Conservation (phyloP, 352 stramenopile species). For the Phytopythium helicoides region DNA sequence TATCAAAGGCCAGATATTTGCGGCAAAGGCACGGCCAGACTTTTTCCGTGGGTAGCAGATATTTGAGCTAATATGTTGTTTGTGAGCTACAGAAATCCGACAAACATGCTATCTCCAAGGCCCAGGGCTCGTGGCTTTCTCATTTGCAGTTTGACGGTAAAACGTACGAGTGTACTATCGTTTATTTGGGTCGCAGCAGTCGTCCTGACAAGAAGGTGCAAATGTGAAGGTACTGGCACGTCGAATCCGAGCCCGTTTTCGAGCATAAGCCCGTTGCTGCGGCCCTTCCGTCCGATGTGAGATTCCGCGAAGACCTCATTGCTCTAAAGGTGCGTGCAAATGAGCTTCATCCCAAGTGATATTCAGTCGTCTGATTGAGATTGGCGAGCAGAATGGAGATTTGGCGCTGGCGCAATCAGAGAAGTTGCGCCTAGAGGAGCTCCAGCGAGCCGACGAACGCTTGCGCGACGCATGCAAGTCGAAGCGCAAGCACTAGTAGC, state of each 20-base stretch:
- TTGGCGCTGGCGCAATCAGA: conserved; percentile 51
- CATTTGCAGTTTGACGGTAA: conserved; percentile 71
- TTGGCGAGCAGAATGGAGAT: conserved; percentile 41
- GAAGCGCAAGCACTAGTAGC: conserved; percentile 4
- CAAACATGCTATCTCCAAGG: conserved; percentile 40
- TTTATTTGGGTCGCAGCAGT: neutral
- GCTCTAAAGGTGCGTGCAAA: conserved; percentile 35
- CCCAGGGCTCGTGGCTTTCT: conserved; percentile 67
- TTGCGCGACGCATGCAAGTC: conserved; percentile 18
- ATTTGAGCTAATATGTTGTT: neutral
- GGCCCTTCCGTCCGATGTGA: conserved; percentile 54
- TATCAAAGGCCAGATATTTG: conserved; percentile 65
- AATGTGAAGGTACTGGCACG: conserved; percentile 54
- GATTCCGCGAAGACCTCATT: conserved; percentile 63
- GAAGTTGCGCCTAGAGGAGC: conserved; percentile 69
- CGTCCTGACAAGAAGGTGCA: neutral
- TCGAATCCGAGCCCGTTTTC: conserved; percentile 65
- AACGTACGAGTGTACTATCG: conserved; percentile 20
- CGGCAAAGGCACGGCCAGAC: conserved; percentile 24
- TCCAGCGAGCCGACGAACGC: conserved; percentile 58
- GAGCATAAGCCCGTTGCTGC: conserved; percentile 40
- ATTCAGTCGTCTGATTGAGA: too few relatives aligned
- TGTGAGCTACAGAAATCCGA: conserved; percentile 27
- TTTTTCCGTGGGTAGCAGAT: neutral
- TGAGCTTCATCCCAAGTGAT: too few relatives aligned